Base-by-base conservation (phyloP, 768 basidiomycete genomes). In the Calocybe gangraenosa region DNA sequence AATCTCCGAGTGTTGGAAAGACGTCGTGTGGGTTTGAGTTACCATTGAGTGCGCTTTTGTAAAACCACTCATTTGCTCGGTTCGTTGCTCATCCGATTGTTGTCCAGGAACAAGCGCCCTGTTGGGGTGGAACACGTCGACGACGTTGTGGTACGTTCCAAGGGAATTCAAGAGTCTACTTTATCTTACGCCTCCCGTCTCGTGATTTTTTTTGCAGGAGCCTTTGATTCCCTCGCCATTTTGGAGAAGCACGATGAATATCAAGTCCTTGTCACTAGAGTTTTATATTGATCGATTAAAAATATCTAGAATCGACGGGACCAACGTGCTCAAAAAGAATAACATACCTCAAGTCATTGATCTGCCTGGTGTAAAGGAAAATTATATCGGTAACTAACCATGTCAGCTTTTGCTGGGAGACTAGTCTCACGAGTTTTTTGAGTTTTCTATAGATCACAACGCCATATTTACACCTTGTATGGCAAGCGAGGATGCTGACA, bases 361-460 rank as follows among this genome's bases (percentile, higher is more conserved):
- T 42, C 74, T 90, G 11, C 85, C 85, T 1, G 83, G 82, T 13
- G 88, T 93, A 0, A 87, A 88, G 9, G 82, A 84, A 56, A 77
- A 87, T 50, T 79, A 76, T 41, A 69, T 73, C 50, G 79, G 79
- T 75, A 31, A 57, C 43, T n/a, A 19, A 31, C 21, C 11, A 6
- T 1, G 34, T 22, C 14, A 30, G 7, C 14, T 15, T n/a, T 36
- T 39, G n/a, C 20, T 21, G 1, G 21, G 34, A 35, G 18, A 5
- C 9, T 17, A 28, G 15, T 10, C 33, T 4, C 31, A 46, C 3
- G 2, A 17, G 10, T n/a, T n/a, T n/a, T 31, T n/a, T n/a, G n/a
- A n/a, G n/a, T n/a, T n/a, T 28, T 28, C 20, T 28, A 11, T 31
- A 77, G 75, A 75, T 48, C 75, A 75, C 48, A 69, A 65, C 47